Evolutionary conservation across 2,329 filamentous ascomycete species (phyloP).

Genomic region (Neofusicoccum cordaticola): DNA sequence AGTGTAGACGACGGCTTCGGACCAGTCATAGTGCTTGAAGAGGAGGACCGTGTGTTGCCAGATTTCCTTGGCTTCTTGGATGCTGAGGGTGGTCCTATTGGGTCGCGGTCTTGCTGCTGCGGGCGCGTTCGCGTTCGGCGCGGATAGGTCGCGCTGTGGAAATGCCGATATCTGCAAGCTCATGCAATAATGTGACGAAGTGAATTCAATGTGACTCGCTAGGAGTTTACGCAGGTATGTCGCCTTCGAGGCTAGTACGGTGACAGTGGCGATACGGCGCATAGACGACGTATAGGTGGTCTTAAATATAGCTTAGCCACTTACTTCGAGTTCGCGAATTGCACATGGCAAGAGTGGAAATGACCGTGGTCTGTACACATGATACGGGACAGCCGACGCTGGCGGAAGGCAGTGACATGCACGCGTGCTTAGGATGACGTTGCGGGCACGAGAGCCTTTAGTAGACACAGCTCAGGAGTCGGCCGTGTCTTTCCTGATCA

Average conservation of each 20-base stretch:
- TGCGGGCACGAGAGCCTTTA: too few species aligned
- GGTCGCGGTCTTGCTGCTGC: neutral
- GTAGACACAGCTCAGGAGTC: neutral
- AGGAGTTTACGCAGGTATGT: neutral
- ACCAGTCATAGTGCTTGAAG: conserved; percentile 11
- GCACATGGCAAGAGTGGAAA: neutral
- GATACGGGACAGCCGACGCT: neutral
- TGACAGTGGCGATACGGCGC: neutral
- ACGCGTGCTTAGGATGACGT: neutral
- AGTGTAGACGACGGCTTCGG: neutral
- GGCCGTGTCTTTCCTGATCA: conserved; percentile 19
- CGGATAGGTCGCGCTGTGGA: neutral
- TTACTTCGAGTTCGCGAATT: neutral
- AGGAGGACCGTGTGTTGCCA: conserved; percentile 10
- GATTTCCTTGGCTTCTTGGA: neutral
- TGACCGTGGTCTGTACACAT: neutral
- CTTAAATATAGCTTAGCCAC: neutral
- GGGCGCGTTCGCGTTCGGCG: neutral
- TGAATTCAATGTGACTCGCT: neutral
- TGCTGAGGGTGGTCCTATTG: neutral
- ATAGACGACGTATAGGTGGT: too few species aligned
- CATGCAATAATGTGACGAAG: neutral
- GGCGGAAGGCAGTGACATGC: neutral
- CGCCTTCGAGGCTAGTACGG: neutral
- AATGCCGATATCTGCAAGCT: neutral